Evolutionary conservation across 1,284 basidiomycete genomes (phyloP).

Genomic region (Neotropicomus parvogracilis): DNA sequence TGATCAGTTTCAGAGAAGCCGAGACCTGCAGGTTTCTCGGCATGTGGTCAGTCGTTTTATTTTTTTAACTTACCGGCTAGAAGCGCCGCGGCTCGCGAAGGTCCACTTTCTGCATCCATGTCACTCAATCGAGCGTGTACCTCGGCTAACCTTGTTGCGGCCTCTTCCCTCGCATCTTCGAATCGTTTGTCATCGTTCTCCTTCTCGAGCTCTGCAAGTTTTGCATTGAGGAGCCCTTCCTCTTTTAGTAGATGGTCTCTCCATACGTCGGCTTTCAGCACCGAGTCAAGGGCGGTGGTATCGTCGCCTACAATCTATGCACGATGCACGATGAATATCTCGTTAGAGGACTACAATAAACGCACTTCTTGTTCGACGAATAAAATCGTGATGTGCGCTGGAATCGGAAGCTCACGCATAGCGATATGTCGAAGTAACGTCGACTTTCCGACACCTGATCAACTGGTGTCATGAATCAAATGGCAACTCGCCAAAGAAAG

Average conservation of each 20-base stretch:
- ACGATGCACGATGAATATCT: background rate
- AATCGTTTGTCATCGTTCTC: constrained; percentile 76
- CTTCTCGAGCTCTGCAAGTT: constrained; percentile 67
- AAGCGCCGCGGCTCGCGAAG: constrained; percentile 86
- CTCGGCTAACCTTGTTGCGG: constrained; percentile 82
- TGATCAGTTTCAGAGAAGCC: constrained; percentile 92
- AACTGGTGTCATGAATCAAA: background rate
- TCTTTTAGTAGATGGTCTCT: constrained; percentile 85
- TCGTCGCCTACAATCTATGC: constrained; percentile 90
- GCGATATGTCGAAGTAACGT: constrained; percentile 96
- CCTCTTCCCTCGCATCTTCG: constrained; percentile 82
- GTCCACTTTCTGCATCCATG: constrained; percentile 97
- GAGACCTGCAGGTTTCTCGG: constrained; percentile 50
- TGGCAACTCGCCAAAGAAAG: background rate
- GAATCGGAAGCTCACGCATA: constrained; percentile 91
- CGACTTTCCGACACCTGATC: constrained; percentile 90
- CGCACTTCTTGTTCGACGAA: constrained; percentile 96
- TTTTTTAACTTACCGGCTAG: constrained; percentile 63
- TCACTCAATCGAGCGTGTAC: constrained; percentile 90
- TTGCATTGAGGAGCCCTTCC: constrained; percentile 71
- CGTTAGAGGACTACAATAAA: constrained; percentile 4
- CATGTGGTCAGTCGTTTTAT: background rate
- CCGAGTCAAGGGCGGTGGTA: constrained; percentile 87
- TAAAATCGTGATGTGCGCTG: constrained; percentile 91
- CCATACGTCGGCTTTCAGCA: constrained; percentile 97